Conservation (phyloP, 176 grass and related monocot genomes). For the Hordeum marinum region DNA sequence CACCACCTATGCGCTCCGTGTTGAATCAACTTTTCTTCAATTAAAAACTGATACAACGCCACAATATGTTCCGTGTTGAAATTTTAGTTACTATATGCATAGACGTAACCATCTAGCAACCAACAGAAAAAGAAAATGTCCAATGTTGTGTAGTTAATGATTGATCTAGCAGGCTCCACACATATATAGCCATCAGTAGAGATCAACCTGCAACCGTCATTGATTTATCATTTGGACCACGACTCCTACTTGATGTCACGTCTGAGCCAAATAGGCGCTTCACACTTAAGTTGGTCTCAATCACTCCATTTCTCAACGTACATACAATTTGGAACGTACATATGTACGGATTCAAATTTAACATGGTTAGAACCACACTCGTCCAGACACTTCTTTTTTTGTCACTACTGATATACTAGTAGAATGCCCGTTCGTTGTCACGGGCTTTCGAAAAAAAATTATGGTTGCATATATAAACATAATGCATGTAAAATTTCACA, state of each 20-base stretch:
- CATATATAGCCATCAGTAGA: neutral
- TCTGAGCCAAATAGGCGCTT: neutral
- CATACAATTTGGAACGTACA: too few relatives aligned
- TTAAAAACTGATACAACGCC: neutral
- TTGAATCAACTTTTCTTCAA: neutral
- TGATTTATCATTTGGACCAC: neutral
- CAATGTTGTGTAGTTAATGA: neutral
- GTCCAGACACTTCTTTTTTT: too few relatives aligned
- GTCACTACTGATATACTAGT: too few relatives aligned
- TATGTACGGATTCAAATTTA: too few relatives aligned
- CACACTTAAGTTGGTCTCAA: neutral
- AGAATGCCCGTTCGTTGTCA: too few relatives aligned
- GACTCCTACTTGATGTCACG: neutral
- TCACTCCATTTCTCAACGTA: neutral
- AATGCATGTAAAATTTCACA: too few relatives aligned
- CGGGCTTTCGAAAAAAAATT: too few relatives aligned
- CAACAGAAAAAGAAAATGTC: neutral
- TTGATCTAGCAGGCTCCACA: neutral
- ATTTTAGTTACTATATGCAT: neutral
- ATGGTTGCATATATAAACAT: too few relatives aligned
- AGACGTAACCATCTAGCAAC: neutral
- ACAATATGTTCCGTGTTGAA: neutral
- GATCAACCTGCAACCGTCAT: constrained; percentile 1
- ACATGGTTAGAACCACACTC: too few relatives aligned
- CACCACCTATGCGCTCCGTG: neutral